A percentile compares a stretch with the other conserved stretches of the same genome.
Evolutionary conservation across 2,329 filamentous ascomycete species (phyloP).

Genomic region (Aureobasidium zeae): DNA sequence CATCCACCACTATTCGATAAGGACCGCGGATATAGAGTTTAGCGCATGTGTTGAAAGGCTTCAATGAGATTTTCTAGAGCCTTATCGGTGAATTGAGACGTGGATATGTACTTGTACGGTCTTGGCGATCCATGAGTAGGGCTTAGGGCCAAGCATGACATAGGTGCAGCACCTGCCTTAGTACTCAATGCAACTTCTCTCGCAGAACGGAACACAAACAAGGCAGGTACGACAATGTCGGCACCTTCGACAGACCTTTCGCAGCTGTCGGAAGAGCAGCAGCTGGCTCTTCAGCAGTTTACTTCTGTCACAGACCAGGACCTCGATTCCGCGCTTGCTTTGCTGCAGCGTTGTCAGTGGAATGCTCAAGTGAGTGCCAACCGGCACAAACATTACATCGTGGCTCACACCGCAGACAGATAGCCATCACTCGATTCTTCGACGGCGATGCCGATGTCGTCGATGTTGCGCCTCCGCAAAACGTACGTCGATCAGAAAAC

Average conservation of each 20-base stretch:
- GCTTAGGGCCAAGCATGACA: conserved; percentile 10
- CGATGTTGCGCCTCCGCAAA: conserved; percentile 55
- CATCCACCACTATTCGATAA: too few species aligned
- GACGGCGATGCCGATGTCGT: conserved; percentile 87
- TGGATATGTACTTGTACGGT: background rate
- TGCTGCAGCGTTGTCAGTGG: conserved; percentile 85
- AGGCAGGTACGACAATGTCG: conserved; percentile 27
- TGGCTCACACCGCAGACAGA: conserved; percentile 43
- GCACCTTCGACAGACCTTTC: conserved; percentile 47
- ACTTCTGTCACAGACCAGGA: conserved; percentile 81
- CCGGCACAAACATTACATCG: background rate
- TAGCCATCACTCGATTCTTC: conserved; percentile 95
- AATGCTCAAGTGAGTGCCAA: conserved; percentile 63
- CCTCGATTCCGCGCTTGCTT: conserved; percentile 60
- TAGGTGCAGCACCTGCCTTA: background rate
- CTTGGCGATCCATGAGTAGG: conserved; percentile 3
- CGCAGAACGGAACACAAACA: background rate
- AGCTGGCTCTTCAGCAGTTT: conserved; percentile 78
- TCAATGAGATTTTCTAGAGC: too few species aligned
- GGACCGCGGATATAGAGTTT: too few species aligned
- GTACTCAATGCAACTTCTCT: background rate
- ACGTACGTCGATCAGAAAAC: conserved; percentile 61
- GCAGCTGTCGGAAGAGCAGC: conserved; percentile 67
- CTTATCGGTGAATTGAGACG: too few species aligned
- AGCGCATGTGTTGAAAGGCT: too few species aligned